Percentiles rank a stretch among this genome's conserved stretches.
These are phyloP conservation scores for Coemansia guatemalensis DNA, from an alignment of 192 early-diverging fungal genomes.

Conservation along the genomic window DNA sequence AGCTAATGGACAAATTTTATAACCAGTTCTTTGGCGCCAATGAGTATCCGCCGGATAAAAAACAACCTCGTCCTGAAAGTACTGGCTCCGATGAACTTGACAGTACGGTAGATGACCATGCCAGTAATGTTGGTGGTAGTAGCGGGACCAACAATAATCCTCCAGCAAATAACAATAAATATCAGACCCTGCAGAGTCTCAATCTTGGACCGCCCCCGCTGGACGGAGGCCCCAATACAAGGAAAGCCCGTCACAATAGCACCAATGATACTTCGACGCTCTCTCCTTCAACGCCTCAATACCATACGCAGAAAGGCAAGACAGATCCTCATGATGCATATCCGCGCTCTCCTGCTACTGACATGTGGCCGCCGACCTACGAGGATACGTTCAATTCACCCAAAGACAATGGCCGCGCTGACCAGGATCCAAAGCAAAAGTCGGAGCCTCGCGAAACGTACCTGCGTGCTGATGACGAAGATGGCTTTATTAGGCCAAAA, in stretches of 20 bases:
- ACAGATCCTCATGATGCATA: background rate
- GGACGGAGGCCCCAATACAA: slow-evolving; percentile 7
- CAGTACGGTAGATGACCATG: slow-evolving; percentile 16
- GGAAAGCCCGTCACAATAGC: background rate
- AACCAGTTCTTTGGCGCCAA: slow-evolving; percentile 14
- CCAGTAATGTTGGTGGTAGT: background rate
- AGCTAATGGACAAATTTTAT: slow-evolving; percentile 14
- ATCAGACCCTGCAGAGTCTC: slow-evolving; percentile 7
- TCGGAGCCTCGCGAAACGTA: slow-evolving; percentile 5
- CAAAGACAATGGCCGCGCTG: background rate
- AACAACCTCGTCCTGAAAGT: background rate
- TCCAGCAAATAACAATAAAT: background rate
- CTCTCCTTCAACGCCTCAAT: background rate
- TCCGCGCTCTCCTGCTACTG: background rate
- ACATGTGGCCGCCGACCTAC: background rate
- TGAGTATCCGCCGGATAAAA: slow-evolving; percentile 24
- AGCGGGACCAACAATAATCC: background rate
- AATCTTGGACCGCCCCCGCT: slow-evolving; percentile 14
- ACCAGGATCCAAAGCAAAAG: background rate
- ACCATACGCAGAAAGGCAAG: slow-evolving; percentile 1
- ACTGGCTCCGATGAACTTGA: slow-evolving; percentile 1
- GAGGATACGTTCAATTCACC: background rate
- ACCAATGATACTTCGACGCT: background rate
- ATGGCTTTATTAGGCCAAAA: slow-evolving; percentile 14
- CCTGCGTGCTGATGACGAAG: slow-evolving; percentile 6